Evolutionary conservation across 2,329 filamentous ascomycete species (phyloP).

Genomic region (Ophidiomyces ophidiicola): DNA sequence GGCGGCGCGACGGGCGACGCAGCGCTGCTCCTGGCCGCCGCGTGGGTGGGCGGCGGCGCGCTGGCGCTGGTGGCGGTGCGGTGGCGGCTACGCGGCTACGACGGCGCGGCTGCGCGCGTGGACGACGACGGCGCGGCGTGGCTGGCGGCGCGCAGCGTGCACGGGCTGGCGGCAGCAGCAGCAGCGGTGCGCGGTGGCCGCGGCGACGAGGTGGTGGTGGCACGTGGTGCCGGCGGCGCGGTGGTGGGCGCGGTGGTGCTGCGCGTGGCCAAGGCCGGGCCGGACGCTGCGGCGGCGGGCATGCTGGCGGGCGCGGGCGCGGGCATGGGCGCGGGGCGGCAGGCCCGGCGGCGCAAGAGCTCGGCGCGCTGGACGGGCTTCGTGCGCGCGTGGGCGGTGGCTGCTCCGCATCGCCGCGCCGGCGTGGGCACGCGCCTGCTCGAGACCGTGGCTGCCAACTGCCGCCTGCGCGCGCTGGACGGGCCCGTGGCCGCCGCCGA

Average conservation of each 20-base stretch:
- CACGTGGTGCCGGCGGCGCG: constrained; percentile 50
- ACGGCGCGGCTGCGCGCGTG: constrained; percentile 50
- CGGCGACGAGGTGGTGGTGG: constrained; percentile 53
- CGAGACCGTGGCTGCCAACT: constrained; percentile 57
- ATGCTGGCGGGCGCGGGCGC: not conserved
- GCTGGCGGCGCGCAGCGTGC: no score
- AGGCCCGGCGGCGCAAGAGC: constrained; percentile 15
- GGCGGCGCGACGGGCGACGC: constrained; percentile 38
- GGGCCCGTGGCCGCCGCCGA: constrained; percentile 59
- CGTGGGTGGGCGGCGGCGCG: constrained; percentile 51
- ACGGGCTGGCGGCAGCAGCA: no score
- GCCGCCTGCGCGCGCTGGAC: constrained; percentile 55
- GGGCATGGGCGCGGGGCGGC: no score
- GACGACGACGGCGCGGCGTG: no score
- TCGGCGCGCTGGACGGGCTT: constrained; percentile 33
- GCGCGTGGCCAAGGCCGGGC: constrained; percentile 16
- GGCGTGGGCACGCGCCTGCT: constrained; percentile 63
- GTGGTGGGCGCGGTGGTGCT: constrained; percentile 62
- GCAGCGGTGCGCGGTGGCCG: no score
- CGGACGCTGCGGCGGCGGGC: no score
- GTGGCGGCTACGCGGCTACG: constrained; percentile 50
- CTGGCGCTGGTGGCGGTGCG: constrained; percentile 51
- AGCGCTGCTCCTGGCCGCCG: constrained; percentile 44
- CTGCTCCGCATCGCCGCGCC: constrained; percentile 53
- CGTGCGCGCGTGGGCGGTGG: constrained; percentile 73